Evolutionary conservation across 192 early-diverging fungal genomes (phyloP).

Genomic region (Rhizoclosmatium globosum): DNA sequence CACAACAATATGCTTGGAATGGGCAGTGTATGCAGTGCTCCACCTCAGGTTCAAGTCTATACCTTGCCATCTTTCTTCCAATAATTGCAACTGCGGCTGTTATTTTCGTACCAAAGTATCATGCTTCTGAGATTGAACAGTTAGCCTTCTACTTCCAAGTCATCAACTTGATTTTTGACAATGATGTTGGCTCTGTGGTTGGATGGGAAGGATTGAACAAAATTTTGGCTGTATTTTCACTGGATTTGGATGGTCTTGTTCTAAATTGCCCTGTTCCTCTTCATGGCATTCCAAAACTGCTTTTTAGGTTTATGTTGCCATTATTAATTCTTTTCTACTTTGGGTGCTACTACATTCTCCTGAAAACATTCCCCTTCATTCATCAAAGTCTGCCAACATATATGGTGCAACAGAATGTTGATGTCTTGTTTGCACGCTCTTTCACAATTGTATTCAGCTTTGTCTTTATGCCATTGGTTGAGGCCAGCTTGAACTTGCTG

Average conservation of each 20-base stretch:
- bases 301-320: slow-evolving; percentile 37
- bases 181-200: slow-evolving; percentile 5
- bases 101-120: slow-evolving; percentile 29
- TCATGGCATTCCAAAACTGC: slow-evolving; percentile 16
- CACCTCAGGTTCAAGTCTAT: neutral
- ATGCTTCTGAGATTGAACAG: neutral
- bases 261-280: slow-evolving; percentile 27
- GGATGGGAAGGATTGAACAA: slow-evolving; percentile 12
- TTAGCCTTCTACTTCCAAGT: neutral
- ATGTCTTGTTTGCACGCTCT: slow-evolving; percentile 14
- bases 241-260: slow-evolving; percentile 36
- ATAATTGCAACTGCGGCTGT: slow-evolving; percentile 13
- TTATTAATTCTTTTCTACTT: slow-evolving; percentile 15
- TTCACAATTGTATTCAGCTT: slow-evolving; percentile 22
- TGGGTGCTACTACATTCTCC: neutral
- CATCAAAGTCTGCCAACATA: slow-evolving; percentile 12
- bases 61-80: neutral
- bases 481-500: slow-evolving; percentile 13
- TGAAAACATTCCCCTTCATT: neutral
- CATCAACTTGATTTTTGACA: slow-evolving; percentile 35
- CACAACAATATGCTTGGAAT: slow-evolving; percentile 25
- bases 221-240: slow-evolving; percentile 24
- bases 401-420: slow-evolving; percentile 6
- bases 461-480: slow-evolving; percentile 31
- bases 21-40: slow-evolving; percentile 23